Evolutionary conservation across 257 asterid genomes (phyloP), one percentile per base, ranked within the genome.

Genomic region (Lithospermum erythrorhizon): DNA sequence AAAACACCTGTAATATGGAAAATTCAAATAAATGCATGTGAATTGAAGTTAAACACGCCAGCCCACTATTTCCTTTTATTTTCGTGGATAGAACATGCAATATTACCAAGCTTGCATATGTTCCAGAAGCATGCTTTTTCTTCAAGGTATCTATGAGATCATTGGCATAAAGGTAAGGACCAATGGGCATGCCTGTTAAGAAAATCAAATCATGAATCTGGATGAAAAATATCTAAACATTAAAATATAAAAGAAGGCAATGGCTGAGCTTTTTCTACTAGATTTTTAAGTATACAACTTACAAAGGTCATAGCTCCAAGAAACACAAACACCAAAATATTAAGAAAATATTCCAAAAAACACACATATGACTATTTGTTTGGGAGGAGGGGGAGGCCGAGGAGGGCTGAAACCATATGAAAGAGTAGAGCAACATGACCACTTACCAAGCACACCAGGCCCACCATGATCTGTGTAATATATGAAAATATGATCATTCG

Each of bases 381-480:
- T 35, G 45, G 14, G 11, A 35, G 45, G 45, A 35, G 45, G 45
- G 5, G 32, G 32, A 27, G 29, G 29, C 29, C 32, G 32, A 35
- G 45, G 45, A 35, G 45, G 14, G 45, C 45, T 35, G 45, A 18
- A 19, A 49, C 2, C 24, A 41, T 21, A 23, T 22, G 60, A 21
- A 61, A 37, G 61, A 21, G 24, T 23, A 11, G 1, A 7, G 58
- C 27, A 22, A 29, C 49, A 41, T 15, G 11, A 53, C 15, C 21
- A 69, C 96, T 72, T 22, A 93, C 99, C 99, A 41, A 93, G 91
- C 35, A 89, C 82, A 55, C 97, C 99, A 70, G 97, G 91, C 57
- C 95, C 96, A 22, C 99, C 99, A 65, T 89, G 99, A 74, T 93
- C 99, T 14, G 96, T 65, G 65, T 89, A 93, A 70, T 76, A 93